Conservation (phyloP, 2,329 filamentous ascomycete species). For the Neonectria coccinea region DNA sequence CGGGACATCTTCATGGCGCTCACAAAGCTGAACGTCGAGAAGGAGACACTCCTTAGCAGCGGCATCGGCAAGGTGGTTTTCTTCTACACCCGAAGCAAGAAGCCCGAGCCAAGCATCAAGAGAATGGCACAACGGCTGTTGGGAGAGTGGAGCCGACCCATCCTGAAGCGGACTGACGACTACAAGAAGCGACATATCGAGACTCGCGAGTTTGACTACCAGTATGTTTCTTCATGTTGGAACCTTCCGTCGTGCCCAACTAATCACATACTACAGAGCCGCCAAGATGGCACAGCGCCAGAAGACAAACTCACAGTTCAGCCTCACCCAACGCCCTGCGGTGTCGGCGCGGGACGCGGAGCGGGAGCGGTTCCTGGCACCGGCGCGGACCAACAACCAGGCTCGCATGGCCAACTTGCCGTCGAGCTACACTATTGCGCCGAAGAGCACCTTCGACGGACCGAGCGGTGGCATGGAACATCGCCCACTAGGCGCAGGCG, state of each 20-base stretch:
- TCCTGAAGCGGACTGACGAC: slow-evolving; percentile 92
- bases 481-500: slow-evolving; percentile 71
- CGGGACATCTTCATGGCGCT: slow-evolving; percentile 90
- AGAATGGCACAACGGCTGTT: slow-evolving; percentile 92
- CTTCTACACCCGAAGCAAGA: slow-evolving; percentile 97
- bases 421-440: slow-evolving; percentile 69
- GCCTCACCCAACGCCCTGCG: slow-evolving; percentile 62
- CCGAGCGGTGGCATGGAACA: slow-evolving; percentile 62
- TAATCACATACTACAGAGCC: slow-evolving; percentile 55
- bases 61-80: slow-evolving; percentile 96
- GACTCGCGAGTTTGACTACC: slow-evolving; percentile 72
- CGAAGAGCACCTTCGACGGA: slow-evolving; percentile 71
- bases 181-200: slow-evolving; percentile 85
- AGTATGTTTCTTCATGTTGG: slow-evolving; percentile 57
- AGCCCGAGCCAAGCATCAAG: slow-evolving; percentile 89
- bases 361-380: slow-evolving; percentile 69
- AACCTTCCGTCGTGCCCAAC: not conserved
- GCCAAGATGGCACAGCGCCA: slow-evolving; percentile 65
- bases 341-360: slow-evolving; percentile 61
- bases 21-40: slow-evolving; percentile 85
- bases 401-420: slow-evolving; percentile 67
- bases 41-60: slow-evolving; percentile 88
- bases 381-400: slow-evolving; percentile 65
- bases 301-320: slow-evolving; percentile 61
- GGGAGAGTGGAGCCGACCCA: slow-evolving; percentile 94